phyloP scores from a whole-genome alignment of 306 rosid genomes.

The Vigna unguiculata region DNA sequence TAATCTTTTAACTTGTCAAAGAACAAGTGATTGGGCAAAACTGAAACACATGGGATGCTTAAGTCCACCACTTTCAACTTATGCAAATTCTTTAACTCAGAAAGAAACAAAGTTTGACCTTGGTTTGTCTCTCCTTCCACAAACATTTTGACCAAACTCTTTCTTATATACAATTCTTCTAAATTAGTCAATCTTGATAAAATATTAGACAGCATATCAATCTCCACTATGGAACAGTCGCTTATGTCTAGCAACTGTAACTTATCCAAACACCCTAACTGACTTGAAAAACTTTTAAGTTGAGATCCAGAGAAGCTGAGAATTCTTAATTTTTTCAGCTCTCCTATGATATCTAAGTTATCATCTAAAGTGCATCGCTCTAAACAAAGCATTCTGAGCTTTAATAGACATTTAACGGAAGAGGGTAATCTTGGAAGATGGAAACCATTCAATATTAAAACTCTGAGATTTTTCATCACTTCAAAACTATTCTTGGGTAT shows the following conservation, averaged over 20 bases:
- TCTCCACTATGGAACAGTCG: background rate
- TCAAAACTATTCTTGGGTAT: background rate
- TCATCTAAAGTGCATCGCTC: no score
- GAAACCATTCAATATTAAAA: background rate
- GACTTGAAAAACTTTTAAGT: no score
- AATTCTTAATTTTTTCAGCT: no score
- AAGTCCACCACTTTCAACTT: constrained; percentile 18
- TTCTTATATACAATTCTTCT: constrained; percentile 19
- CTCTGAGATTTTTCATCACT: constrained; percentile 1
- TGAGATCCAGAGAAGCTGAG: no score
- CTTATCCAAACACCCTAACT: no score
- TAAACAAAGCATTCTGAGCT: no score
- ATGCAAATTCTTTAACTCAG: constrained; percentile 1
- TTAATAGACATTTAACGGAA: background rate
- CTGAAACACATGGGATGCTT: background rate
- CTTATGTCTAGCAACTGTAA: no score
- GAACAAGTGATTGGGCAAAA: background rate
- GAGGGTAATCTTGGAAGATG: background rate
- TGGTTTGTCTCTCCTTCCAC: background rate
- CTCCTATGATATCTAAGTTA: no score
- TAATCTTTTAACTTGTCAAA: constrained; percentile 24
- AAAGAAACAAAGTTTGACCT: background rate
- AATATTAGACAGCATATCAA: background rate
- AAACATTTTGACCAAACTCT: background rate
- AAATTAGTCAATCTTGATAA: background rate